phyloP scores from a whole-genome alignment of 176 grass and related monocot genomes.

The Aegilops speltoides region DNA sequence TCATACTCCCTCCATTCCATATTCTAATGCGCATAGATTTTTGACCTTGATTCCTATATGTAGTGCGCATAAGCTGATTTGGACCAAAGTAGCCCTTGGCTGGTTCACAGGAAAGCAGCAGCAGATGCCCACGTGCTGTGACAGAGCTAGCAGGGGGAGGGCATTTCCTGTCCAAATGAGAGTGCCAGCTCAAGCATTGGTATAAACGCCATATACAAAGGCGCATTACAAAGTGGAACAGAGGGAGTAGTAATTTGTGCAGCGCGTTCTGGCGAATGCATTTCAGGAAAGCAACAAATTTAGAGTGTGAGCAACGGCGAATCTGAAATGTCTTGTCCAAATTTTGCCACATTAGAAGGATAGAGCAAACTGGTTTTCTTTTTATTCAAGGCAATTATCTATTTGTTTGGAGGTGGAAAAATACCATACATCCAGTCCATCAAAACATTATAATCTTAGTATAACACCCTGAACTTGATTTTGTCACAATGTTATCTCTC shows the following conservation, averaged over 20 bases:
- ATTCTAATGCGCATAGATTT: no score
- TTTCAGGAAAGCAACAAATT: slow-evolving; percentile 1
- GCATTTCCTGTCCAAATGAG: no score
- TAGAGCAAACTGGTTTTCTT: neutral
- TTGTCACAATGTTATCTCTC: slow-evolving; percentile 19
- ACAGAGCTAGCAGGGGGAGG: no score
- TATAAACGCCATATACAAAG: no score
- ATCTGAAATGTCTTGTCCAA: neutral
- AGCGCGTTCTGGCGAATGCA: neutral
- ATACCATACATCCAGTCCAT: neutral
- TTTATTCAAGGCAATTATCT: slow-evolving; percentile 1
- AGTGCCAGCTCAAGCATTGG: no score
- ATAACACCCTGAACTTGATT: slow-evolving; percentile 8
- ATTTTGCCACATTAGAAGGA: neutral
- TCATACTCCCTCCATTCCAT: no score
- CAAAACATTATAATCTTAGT: slow-evolving; percentile 18
- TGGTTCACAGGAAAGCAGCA: no score
- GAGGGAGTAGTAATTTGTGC: neutral
- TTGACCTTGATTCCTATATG: no score
- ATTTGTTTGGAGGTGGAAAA: neutral
- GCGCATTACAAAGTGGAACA: no score
- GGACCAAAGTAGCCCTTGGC: no score
- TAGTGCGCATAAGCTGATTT: no score
- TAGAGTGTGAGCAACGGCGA: neutral
- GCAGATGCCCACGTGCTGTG: no score